These are phyloP conservation scores for Thelephora aurantiotincta DNA, from an alignment of 768 basidiomycete species.

Conservation along the genomic window DNA sequence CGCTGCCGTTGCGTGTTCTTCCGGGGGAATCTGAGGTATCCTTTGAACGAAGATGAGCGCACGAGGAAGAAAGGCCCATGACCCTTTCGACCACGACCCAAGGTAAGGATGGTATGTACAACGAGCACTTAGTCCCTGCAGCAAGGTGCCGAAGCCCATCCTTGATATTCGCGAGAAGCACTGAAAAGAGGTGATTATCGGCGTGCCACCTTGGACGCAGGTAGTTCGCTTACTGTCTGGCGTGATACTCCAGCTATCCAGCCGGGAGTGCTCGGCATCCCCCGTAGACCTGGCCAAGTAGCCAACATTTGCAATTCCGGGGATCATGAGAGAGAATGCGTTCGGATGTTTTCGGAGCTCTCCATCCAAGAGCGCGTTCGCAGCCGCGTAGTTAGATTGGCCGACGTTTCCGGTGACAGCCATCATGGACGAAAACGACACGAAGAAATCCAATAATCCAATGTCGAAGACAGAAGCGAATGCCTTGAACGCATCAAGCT, in stretches of 20 bases:
- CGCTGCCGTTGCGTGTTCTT: constrained; percentile 1
- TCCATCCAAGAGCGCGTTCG: background rate
- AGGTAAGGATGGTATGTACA: constrained; percentile 21
- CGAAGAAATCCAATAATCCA: constrained; percentile 20
- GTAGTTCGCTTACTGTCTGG: background rate
- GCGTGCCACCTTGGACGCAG: background rate
- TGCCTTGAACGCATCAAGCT: constrained; percentile 15
- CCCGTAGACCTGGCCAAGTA: background rate
- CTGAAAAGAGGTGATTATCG: background rate
- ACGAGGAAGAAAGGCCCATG: constrained; percentile 12
- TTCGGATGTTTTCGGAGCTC: background rate
- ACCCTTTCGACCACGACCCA: constrained; percentile 15
- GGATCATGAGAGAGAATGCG: background rate
- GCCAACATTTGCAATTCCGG: background rate
- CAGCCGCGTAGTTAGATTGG: constrained; percentile 23
- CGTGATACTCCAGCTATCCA: background rate
- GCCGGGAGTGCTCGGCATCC: background rate
- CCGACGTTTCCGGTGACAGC: constrained; percentile 20
- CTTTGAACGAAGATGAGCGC: constrained; percentile 11
- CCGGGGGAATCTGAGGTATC: background rate
- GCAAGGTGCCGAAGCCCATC: background rate
- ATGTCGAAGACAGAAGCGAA: constrained; percentile 16
- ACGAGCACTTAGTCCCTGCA: background rate
- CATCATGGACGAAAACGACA: constrained; percentile 21
- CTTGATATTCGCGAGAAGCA: background rate